Conservation (phyloP, 106 monocot genomes). For the Dioscorea zingiberensis region DNA sequence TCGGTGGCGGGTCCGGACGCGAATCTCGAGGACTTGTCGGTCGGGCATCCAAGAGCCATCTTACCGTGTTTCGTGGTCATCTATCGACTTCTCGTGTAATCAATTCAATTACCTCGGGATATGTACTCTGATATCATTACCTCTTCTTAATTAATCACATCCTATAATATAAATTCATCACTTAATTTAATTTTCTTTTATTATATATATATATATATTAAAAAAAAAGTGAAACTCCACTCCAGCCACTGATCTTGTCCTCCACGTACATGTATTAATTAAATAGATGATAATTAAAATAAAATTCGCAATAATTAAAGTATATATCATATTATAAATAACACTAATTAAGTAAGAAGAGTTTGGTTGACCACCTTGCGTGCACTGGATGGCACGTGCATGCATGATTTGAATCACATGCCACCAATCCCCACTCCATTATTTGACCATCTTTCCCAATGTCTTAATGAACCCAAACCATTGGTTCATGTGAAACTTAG, state of each 20-base stretch:
- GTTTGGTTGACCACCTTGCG: neutral
- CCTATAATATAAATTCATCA: too few species aligned
- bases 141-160: neutral
- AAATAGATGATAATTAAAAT: too few species aligned
- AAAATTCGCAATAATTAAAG: too few species aligned
- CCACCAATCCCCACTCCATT: neutral
- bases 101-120: neutral
- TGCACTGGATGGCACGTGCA: neutral
- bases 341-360: too few species aligned
- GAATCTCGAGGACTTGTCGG: constrained; percentile 78
- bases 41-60: constrained; percentile 73
- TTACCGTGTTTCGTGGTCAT: constrained; percentile 91
- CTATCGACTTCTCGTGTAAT: constrained; percentile 44
- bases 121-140: neutral
- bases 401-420: neutral
- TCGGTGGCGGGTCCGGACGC: constrained; percentile 41
- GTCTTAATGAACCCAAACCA: neutral
- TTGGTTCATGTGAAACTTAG: neutral
- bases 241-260: too few species aligned
- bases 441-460: neutral
- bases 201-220: too few species aligned
- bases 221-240: too few species aligned
- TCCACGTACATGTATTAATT: too few species aligned
- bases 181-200: too few species aligned
- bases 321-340: too few species aligned